Percentiles rank a stretch among this genome's conserved stretches.
These are phyloP conservation scores for Hypoxylon lienhwacheense DNA, from an alignment of 495 filamentous ascomycete genomes.

Conservation along the genomic window DNA sequence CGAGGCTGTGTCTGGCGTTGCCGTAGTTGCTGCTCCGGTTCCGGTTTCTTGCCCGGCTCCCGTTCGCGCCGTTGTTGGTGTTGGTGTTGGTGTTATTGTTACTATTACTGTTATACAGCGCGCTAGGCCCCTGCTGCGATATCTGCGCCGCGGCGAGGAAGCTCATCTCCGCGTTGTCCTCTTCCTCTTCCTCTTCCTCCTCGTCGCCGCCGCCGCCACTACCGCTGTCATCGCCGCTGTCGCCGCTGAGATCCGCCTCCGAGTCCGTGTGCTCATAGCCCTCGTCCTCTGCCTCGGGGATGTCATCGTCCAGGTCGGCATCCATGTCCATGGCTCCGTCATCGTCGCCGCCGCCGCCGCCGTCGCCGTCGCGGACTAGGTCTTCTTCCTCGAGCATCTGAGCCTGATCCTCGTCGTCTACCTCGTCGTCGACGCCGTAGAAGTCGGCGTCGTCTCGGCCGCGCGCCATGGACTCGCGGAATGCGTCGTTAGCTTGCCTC, in stretches of 20 bases:
- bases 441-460: constrained; percentile 42
- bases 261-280: constrained; percentile 85
- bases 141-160: constrained; percentile 32
- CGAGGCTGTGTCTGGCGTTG: constrained; percentile 39
- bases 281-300: constrained; percentile 61
- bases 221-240: too few species aligned
- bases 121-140: constrained; percentile 12
- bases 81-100: too few species aligned
- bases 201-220: too few species aligned
- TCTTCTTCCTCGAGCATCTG: constrained; percentile 60
- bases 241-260: constrained; percentile 62
- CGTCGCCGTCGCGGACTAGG: constrained; percentile 39
- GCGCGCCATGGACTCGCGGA: constrained; percentile 53
- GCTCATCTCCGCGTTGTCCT: constrained; percentile 41
- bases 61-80: too few species aligned
- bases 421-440: constrained; percentile 50
- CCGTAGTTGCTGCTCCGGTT: background rate
- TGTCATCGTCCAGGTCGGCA: constrained; percentile 65
- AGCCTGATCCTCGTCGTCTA: constrained; percentile 49
- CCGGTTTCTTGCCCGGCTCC: background rate
- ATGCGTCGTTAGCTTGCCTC: constrained; percentile 45
- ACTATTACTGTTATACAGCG: too few species aligned
- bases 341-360: constrained; percentile 36
- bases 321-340: constrained; percentile 59
- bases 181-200: constrained; percentile 50